Evolutionary conservation across 345 rosid species (phyloP).

Genomic region (Arabis alpina): DNA sequence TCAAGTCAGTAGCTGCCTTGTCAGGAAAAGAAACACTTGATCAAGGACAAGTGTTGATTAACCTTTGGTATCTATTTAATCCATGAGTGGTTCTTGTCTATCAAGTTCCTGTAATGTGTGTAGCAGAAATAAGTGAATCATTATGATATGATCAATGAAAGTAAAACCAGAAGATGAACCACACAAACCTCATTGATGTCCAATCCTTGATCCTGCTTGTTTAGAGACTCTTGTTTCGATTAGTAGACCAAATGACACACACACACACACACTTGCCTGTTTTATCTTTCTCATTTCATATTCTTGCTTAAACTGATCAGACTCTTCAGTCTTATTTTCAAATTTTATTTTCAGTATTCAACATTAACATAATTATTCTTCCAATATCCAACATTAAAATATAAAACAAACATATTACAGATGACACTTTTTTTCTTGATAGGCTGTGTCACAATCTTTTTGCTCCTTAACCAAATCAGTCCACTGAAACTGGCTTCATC

Average conservation of each 20-base stretch:
- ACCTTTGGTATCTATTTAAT: constrained; percentile 91
- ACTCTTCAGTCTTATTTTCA: constrained; percentile 49
- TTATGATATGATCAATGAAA: background rate
- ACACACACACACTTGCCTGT: constrained; percentile 56
- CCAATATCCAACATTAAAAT: constrained; percentile 1
- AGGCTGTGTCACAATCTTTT: background rate
- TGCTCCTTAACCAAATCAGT: constrained; percentile 40
- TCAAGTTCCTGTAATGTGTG: constrained; percentile 68
- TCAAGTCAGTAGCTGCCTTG: constrained; percentile 75
- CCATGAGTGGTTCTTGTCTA: constrained; percentile 92
- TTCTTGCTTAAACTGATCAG: constrained; percentile 77
- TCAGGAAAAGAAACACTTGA: constrained; percentile 39
- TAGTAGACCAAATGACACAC: constrained; percentile 5
- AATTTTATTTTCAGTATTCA: background rate
- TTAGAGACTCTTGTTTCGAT: background rate
- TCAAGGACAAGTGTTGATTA: background rate
- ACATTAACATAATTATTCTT: constrained; percentile 13
- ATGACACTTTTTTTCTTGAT: background rate
- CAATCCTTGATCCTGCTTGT: constrained; percentile 85
- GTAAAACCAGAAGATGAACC: background rate
- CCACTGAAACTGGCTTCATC: constrained; percentile 92
- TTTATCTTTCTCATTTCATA: constrained; percentile 77
- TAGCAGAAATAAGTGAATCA: constrained; percentile 9
- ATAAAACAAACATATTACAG: constrained; percentile 8
- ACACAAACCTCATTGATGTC: constrained; percentile 85